Evolutionary conservation across 208 protist species (phyloP).

Genomic region (Herpetomonas samuelpessoai): DNA sequence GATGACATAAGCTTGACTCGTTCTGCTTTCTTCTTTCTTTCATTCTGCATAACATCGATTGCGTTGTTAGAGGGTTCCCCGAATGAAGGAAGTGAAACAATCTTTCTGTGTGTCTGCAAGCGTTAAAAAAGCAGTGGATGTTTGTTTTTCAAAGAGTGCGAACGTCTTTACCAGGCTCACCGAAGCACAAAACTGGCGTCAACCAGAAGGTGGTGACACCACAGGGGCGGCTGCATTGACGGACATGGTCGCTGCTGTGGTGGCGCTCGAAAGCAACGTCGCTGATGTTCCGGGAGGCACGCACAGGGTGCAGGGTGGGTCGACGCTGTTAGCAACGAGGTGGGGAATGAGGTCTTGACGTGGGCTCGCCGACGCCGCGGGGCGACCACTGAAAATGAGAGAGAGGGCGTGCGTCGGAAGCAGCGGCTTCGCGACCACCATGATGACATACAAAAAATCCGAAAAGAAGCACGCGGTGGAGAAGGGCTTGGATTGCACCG

Average conservation of each 20-base stretch:
- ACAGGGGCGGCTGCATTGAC: no score
- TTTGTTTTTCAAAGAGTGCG: no score
- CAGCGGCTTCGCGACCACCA: constrained; percentile 26
- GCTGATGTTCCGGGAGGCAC: background rate
- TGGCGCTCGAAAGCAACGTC: no score
- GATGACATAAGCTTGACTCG: no score
- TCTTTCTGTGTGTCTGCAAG: no score
- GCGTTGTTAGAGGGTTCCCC: no score
- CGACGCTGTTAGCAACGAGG: constrained; percentile 41
- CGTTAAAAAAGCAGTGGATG: no score
- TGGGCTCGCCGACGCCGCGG: constrained; percentile 25
- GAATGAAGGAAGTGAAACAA: no score
- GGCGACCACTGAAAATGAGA: constrained; percentile 28
- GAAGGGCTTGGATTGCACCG: constrained; percentile 42
- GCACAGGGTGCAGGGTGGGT: constrained; percentile 49
- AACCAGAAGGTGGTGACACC: no score
- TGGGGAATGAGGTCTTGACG: constrained; percentile 56
- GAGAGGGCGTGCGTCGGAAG: constrained; percentile 30
- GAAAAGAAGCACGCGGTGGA: constrained; percentile 38
- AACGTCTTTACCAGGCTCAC: no score
- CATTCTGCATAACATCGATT: background rate
- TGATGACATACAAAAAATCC: constrained; percentile 65
- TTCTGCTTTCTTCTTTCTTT: constrained; percentile 8
- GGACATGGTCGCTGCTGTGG: no score
- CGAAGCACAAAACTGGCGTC: no score